Conservation (phyloP, 2,329 filamentous ascomycete species). For the Penicillium vulpinum region DNA sequence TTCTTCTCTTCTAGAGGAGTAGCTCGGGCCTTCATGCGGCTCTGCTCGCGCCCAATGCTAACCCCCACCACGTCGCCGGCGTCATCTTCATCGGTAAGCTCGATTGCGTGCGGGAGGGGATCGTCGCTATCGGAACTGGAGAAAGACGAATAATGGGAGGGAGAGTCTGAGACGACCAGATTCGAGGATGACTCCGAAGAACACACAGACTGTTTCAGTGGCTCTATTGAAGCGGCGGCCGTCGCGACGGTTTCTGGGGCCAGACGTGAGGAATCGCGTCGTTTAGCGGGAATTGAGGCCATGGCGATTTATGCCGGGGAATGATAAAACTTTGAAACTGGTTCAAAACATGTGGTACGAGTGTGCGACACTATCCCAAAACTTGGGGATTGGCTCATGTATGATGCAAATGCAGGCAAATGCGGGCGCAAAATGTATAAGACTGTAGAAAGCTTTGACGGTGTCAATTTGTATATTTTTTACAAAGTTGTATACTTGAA, state of each 20-base stretch:
- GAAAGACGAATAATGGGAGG: conserved; percentile 23
- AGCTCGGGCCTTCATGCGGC: conserved; percentile 55
- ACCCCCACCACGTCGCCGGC: conserved; percentile 54
- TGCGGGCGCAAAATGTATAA: background rate
- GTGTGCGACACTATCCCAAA: conserved; percentile 2
- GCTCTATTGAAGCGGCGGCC: background rate
- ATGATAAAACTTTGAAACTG: background rate
- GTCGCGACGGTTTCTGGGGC: background rate
- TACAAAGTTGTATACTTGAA: background rate
- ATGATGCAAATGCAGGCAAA: conserved; percentile 4
- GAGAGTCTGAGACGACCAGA: conserved; percentile 18
- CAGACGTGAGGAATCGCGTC: background rate
- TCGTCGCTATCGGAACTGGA: conserved; percentile 39
- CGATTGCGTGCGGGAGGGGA: conserved; percentile 11
- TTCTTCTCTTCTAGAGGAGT: conserved; percentile 62
- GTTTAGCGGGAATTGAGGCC: background rate
- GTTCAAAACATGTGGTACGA: conserved; percentile 13
- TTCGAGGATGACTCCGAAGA: conserved; percentile 24
- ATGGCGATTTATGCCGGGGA: background rate
- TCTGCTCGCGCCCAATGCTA: conserved; percentile 60
- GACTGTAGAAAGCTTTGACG: background rate
- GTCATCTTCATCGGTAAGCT: conserved; percentile 35
- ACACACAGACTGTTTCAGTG: conserved; percentile 14
- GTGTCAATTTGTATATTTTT: background rate
- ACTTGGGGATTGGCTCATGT: conserved; percentile 2